Evolutionary conservation across 148 eudicot species (phyloP), one percentile per base, ranked within the genome.

Genomic region (Vaccinium myrtillus): DNA sequence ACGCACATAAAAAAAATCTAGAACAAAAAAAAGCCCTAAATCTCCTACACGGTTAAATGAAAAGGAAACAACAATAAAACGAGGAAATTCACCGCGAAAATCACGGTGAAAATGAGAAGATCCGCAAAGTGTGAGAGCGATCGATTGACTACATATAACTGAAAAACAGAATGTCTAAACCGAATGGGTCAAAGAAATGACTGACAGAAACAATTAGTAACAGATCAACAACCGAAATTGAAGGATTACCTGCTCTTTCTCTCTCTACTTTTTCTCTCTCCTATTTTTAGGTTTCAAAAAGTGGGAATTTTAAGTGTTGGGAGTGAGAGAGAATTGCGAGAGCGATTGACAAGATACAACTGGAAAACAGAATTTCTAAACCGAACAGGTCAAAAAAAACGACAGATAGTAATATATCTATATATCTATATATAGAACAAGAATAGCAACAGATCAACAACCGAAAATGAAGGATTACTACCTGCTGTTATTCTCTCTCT

Each of bases 191-290:
- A 65, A 69, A 69, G 9, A 7, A 50, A 18, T 14, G 30, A 51
- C 8, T 23, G 48, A 82, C 2, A 50, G 49, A 70, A 4, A 59
- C 8, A 59, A 8, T 19, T 39, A 8, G 11, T 59, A 14, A 13
- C 71, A 8, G 56, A 67, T 81, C 56, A 67, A 46, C 61, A 81
- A 70, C 27, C 63, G 65, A 50, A 82, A 82, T 48, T 49, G 76
- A 82, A 82, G 75, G 77, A 82, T 51, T 82, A 82, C 84, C 84
- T 82, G 77, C 43, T 48, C 43, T 59, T 70, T 16, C 76, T 25
- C 48, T 67, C 71, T 65, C 71, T 65, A 21, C 43, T 39, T 82
- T 70, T 56, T 27, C 67, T 11, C 6, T 3, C 36, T 23, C 36
- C 56, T 14, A 43, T 67, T 81, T 0, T 69, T 18, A 76, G 55